Percentiles rank a stretch among this genome's conserved stretches.
phyloP scores from a whole-genome alignment of 345 rosid genomes.

The Microthlaspi erraticum region DNA sequence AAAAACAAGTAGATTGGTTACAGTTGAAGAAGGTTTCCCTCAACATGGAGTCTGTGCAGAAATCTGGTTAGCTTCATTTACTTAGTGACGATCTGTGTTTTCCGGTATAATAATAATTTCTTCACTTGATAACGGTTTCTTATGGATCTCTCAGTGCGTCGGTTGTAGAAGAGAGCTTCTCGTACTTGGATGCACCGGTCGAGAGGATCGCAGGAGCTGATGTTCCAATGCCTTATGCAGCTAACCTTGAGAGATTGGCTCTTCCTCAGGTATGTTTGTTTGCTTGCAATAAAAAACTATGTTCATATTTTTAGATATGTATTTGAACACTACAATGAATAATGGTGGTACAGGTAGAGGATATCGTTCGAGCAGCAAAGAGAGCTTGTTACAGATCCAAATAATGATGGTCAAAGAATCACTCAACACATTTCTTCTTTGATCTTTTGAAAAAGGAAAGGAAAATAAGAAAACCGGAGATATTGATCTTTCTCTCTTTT shows the following conservation, averaged over 20 bases:
- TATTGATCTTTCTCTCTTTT: conserved; percentile 20
- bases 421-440: conserved; percentile 34
- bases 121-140: too few species aligned
- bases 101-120: too few species aligned
- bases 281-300: neutral
- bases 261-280: conserved; percentile 70
- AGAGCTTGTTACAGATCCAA: conserved; percentile 78
- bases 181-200: conserved; percentile 80
- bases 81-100: neutral
- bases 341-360: conserved; percentile 58
- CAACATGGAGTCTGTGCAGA: conserved; percentile 97
- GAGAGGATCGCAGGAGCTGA: conserved; percentile 94
- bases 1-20: conserved; percentile 93
- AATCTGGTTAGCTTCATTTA: conserved; percentile 58
- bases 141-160: conserved; percentile 54
- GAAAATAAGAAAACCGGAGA: conserved; percentile 28
- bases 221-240: conserved; percentile 92
- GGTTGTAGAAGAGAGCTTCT: conserved; percentile 85
- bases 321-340: neutral
- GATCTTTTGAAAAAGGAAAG: conserved; percentile 36
- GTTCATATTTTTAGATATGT: neutral
- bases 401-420: neutral
- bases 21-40: conserved; percentile 96
- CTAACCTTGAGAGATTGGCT: conserved; percentile 88
- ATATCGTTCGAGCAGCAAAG: conserved; percentile 77